A percentile compares a stretch with the other conserved stretches of the same genome.
Evolutionary conservation across 2,329 filamentous ascomycete species (phyloP).

Genomic region (Hypomyces perniciosus): DNA sequence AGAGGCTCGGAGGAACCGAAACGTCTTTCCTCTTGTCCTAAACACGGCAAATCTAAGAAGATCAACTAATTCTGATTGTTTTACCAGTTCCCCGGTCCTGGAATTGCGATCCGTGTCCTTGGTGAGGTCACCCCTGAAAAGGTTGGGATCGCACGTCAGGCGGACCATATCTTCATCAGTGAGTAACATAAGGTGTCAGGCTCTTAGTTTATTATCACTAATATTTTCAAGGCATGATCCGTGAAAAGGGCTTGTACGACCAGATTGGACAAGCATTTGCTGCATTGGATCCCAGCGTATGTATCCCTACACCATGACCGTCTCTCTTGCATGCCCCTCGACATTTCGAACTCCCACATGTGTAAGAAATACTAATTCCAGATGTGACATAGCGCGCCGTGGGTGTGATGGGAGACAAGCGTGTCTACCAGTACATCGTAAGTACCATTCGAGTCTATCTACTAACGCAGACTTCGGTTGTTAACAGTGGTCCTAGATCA

Average conservation of each 20-base stretch:
- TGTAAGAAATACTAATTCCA: too few relatives aligned
- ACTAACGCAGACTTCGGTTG: background rate
- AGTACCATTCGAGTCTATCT: constrained; percentile 26
- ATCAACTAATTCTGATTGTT: too few relatives aligned
- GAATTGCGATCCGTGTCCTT: constrained; percentile 70
- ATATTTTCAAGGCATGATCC: constrained; percentile 47
- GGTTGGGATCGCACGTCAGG: constrained; percentile 71
- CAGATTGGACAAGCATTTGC: constrained; percentile 25
- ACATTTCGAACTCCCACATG: too few relatives aligned
- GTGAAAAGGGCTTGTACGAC: constrained; percentile 64
- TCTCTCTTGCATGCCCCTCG: too few relatives aligned
- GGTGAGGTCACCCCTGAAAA: constrained; percentile 78
- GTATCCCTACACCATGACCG: too few relatives aligned
- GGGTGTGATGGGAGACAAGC: constrained; percentile 26
- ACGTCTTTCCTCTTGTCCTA: too few relatives aligned
- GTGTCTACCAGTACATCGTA: constrained; percentile 10
- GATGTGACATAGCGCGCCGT: constrained; percentile 23
- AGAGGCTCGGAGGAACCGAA: too few relatives aligned
- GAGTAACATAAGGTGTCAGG: constrained; percentile 15
- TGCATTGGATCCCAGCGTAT: constrained; percentile 19
- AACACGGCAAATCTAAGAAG: too few relatives aligned
- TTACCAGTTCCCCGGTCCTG: constrained; percentile 16
- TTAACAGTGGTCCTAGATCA: constrained; percentile 11
- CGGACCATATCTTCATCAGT: constrained; percentile 71
- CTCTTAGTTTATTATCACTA: too few relatives aligned